A percentile compares a stretch with the other conserved stretches of the same genome.
These are phyloP conservation scores for Coemansia sp. DNA, from an alignment of 192 early-diverging fungal species.

Conservation along the genomic window DNA sequence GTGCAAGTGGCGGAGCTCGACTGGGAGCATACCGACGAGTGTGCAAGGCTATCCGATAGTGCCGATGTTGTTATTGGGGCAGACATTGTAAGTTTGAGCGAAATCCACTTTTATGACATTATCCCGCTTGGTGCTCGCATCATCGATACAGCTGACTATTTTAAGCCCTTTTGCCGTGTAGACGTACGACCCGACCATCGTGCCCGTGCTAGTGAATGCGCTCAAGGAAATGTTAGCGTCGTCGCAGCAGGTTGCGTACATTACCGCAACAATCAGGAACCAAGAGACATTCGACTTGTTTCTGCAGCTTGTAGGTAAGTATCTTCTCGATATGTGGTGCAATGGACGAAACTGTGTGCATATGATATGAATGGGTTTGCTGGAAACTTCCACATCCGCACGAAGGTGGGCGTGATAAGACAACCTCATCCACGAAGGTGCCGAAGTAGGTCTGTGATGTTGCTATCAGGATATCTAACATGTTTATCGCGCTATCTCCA, in stretches of 20 bases:
- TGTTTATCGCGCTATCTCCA: neutral
- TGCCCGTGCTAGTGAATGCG: conserved; percentile 34
- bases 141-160: neutral
- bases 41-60: conserved; percentile 14
- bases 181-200: conserved; percentile 47
- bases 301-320: conserved; percentile 36
- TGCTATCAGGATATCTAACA: neutral
- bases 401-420: neutral
- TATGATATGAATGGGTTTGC: neutral
- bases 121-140: neutral
- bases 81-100: conserved; percentile 46
- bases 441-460: too few species aligned
- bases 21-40: conserved; percentile 37
- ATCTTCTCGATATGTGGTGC: neutral
- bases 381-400: neutral
- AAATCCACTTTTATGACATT: neutral
- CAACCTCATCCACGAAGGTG: neutral
- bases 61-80: conserved; percentile 50
- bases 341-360: neutral
- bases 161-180: conserved; percentile 8
- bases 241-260: conserved; percentile 46
- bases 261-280: conserved; percentile 36
- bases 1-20: conserved; percentile 36
- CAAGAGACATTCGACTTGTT: conserved; percentile 48
- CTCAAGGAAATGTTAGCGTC: conserved; percentile 36